Evolutionary conservation across 208 protist genomes (phyloP), one percentile per base, ranked within the genome.

Genomic region (Strigomonas galati): DNA sequence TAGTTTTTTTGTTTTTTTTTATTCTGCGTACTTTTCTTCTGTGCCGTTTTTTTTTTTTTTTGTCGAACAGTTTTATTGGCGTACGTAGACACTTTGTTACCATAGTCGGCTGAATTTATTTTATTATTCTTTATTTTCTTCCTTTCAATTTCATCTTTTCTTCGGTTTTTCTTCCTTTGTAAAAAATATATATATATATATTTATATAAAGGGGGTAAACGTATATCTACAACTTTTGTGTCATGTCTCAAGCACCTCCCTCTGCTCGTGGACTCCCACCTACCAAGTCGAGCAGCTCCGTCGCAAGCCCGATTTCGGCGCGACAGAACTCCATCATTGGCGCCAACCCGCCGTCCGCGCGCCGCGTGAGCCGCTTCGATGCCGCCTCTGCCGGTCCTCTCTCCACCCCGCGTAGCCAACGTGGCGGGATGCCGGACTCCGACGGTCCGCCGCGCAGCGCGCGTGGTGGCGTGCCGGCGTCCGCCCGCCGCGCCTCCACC

Each of bases 231-330:
- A n/a, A n/a, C n/a, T n/a, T n/a, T n/a, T n/a, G n/a, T 12, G 5
- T 6, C 26, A 58, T 58, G 53, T 58, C 53, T 2, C 53, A 58
- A 3, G 24, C 5, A 24, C 32, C n/a, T 26, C 23, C 58, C 17
- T 78, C 73, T 0, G 73, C 73, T 30, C 66, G 73, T 9, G 48
- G 63, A 19, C 40, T 40, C 17, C 2, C 56, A 40, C 6, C 57
- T 57, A 19, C 23, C 37, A 10, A 43, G 58, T 6, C 43, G n/a
- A n/a, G n/a, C n/a, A n/a, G n/a, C n/a, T n/a, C n/a, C n/a, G n/a
- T n/a, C n/a, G n/a, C n/a, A n/a, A n/a, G n/a, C n/a, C n/a, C n/a
- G n/a, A n/a, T n/a, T n/a, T n/a, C n/a, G n/a, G n/a, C n/a, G n/a
- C n/a, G n/a, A n/a, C n/a, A n/a, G n/a, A n/a, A n/a, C n/a, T n/a